phyloP scores from a whole-genome alignment of 805 yeast species.

The Candida takata region DNA sequence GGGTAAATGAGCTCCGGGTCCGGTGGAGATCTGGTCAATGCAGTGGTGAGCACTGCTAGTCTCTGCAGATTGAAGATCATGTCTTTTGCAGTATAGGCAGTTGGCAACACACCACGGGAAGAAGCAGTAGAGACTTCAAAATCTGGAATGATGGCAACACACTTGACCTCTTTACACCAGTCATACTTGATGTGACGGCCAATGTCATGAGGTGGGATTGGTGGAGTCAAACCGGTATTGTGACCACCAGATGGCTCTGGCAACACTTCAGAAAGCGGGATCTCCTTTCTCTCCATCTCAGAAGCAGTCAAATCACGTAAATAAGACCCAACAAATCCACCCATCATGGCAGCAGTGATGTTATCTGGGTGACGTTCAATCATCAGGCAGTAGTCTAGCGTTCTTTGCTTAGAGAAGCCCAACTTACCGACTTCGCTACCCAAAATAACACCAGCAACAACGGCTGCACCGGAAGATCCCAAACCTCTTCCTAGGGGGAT shows the following conservation, averaged over 20 bases:
- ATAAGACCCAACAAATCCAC: constrained; percentile 96
- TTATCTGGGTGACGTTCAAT: constrained; percentile 98
- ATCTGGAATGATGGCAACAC: constrained; percentile 87
- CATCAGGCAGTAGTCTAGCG: constrained; percentile 93
- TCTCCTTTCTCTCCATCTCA: constrained; percentile 69
- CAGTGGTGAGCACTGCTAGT: constrained; percentile 85
- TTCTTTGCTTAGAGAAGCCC: constrained; percentile 65
- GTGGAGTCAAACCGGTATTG: constrained; percentile 63
- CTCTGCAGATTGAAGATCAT: constrained; percentile 91
- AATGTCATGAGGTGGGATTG: constrained; percentile 76
- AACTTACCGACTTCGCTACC: constrained; percentile 81
- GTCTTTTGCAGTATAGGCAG: constrained; percentile 69
- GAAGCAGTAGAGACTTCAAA: constrained; percentile 93
- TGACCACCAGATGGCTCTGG: constrained; percentile 71
- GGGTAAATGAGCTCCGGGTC: constrained; percentile 78
- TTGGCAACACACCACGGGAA: constrained; percentile 85
- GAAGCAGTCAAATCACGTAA: constrained; percentile 69
- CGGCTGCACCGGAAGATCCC: constrained; percentile 98
- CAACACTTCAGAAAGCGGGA: constrained; percentile 78
- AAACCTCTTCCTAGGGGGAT: constrained; percentile 95
- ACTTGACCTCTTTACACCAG: constrained; percentile 77
- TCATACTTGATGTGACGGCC: constrained; percentile 85
- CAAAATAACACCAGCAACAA: constrained; percentile 90
- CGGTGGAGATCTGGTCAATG: constrained; percentile 80
- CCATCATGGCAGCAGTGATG: constrained; percentile 98